Evolutionary conservation across 2,329 filamentous ascomycete genomes (phyloP).

Genomic region (Fonsecaea monophora): DNA sequence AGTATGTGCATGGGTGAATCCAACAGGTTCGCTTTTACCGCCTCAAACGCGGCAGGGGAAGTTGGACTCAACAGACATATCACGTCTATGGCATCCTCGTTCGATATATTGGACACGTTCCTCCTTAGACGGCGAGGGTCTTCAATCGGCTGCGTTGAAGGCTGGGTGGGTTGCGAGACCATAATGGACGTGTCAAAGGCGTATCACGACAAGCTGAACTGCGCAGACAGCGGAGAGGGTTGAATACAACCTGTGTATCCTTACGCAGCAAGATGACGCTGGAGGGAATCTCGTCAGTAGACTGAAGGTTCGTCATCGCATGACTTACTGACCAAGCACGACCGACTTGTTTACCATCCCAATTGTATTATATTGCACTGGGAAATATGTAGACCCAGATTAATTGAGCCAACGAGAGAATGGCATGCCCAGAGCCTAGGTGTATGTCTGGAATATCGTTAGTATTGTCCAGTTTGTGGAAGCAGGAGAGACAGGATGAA

Average conservation of each 20-base stretch:
- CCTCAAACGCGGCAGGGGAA: slow-evolving; percentile 72
- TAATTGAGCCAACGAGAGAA: slow-evolving; percentile 2
- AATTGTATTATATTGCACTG: slow-evolving; percentile 24
- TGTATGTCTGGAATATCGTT: slow-evolving; percentile 12
- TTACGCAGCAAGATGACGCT: not conserved
- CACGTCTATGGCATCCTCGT: slow-evolving; percentile 85
- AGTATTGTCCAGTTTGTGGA: slow-evolving; percentile 23
- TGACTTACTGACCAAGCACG: slow-evolving; percentile 18
- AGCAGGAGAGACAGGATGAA: not conserved
- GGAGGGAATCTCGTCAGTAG: not conserved
- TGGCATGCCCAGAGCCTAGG: slow-evolving; percentile 14
- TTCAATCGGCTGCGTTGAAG: slow-evolving; percentile 77
- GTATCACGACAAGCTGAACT: not conserved
- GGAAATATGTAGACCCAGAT: slow-evolving; percentile 11
- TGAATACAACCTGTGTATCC: not conserved
- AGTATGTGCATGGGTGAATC: slow-evolving; percentile 67
- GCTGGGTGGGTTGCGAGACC: slow-evolving; percentile 57
- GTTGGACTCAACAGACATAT: slow-evolving; percentile 85
- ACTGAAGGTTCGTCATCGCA: not conserved
- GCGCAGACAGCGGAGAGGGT: too few relatives aligned
- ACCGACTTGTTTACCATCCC: slow-evolving; percentile 16
- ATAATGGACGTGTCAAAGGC: slow-evolving; percentile 16
- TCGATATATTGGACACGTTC: slow-evolving; percentile 81
- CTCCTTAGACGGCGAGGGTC: slow-evolving; percentile 81
- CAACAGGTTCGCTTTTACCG: slow-evolving; percentile 66